Conservation (phyloP, 495 filamentous ascomycete genomes). For the Podospora comata region DNA sequence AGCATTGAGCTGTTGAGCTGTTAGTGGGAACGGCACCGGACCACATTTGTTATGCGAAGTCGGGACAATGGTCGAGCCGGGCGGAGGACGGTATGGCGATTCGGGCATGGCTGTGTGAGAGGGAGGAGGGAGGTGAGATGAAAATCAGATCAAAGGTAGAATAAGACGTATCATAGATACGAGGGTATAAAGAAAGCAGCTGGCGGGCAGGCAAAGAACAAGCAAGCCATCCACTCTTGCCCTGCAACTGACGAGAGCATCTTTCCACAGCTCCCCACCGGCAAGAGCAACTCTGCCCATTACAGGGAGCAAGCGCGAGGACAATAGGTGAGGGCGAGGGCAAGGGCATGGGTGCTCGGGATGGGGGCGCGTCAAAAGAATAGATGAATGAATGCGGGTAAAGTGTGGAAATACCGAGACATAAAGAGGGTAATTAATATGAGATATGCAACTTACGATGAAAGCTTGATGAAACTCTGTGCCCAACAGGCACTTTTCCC, state of each 20-base stretch:
- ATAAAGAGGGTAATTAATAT: slow-evolving; percentile 3
- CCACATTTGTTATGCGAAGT: neutral
- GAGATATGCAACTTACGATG: slow-evolving; percentile 38
- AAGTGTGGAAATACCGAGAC: neutral
- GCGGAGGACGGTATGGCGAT: slow-evolving; percentile 2
- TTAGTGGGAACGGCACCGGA: slow-evolving; percentile 16
- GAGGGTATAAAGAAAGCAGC: neutral
- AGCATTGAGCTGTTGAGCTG: slow-evolving; percentile 41
- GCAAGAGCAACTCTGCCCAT: neutral
- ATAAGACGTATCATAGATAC: neutral
- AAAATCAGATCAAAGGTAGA: neutral
- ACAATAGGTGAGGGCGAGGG: neutral
- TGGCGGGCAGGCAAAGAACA: neutral
- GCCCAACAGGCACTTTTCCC: slow-evolving; percentile 50
- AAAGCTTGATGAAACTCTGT: slow-evolving; percentile 51
- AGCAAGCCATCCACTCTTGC: neutral
- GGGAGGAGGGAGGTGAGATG: neutral
- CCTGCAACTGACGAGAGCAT: neutral
- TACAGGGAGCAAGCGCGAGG: neutral
- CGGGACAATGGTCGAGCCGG: neutral
- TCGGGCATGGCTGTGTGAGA: neutral
- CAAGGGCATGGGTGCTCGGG: neutral
- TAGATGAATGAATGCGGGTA: neutral
- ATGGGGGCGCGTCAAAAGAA: neutral
- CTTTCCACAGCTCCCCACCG: neutral